A percentile compares a stretch with the other conserved stretches of the same genome.
phyloP scores from a whole-genome alignment of 805 yeast species.

The Ogataea saltuana region DNA sequence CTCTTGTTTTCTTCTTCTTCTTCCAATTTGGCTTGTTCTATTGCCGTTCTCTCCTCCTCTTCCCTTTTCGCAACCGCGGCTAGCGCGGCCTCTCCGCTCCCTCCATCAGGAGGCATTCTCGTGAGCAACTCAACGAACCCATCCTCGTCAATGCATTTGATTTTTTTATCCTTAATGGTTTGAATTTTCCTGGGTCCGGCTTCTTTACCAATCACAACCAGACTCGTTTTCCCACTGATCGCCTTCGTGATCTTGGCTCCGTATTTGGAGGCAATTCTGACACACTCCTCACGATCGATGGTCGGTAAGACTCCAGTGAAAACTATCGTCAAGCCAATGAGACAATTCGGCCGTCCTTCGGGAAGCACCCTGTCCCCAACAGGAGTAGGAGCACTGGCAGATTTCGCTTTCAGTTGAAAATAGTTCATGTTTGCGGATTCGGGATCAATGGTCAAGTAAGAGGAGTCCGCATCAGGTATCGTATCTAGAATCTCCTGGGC shows the following conservation, averaged over 20 bases:
- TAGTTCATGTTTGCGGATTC: slow-evolving; percentile 51
- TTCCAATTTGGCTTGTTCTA: slow-evolving; percentile 52
- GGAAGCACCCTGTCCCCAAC: slow-evolving; percentile 57
- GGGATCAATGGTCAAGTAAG: slow-evolving; percentile 37
- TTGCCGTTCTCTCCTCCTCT: slow-evolving; percentile 60
- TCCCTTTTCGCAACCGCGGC: slow-evolving; percentile 69
- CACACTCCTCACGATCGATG: slow-evolving; percentile 74
- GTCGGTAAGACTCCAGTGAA: slow-evolving; percentile 89
- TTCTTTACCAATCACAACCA: slow-evolving; percentile 90
- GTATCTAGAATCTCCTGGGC: slow-evolving; percentile 59
- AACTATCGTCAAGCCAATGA: slow-evolving; percentile 86
- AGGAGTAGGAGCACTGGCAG: slow-evolving; percentile 35
- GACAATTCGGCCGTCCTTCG: slow-evolving; percentile 80
- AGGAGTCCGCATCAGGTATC: slow-evolving; percentile 74
- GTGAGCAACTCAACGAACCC: slow-evolving; percentile 76
- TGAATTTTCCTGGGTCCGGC: slow-evolving; percentile 96
- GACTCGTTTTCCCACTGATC: slow-evolving; percentile 78
- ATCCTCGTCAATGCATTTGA: slow-evolving; percentile 82
- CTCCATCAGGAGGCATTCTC: slow-evolving; percentile 91
- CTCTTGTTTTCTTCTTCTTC: slow-evolving; percentile 38
- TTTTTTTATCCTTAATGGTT: slow-evolving; percentile 68
- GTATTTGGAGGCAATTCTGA: slow-evolving; percentile 73
- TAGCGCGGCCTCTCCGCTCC: slow-evolving; percentile 75
- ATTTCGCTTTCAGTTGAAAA: slow-evolving; percentile 56
- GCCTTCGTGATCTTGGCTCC: slow-evolving; percentile 92